Evolutionary conservation across 495 filamentous ascomycete genomes (phyloP).

Genomic region (Tuber brumale): DNA sequence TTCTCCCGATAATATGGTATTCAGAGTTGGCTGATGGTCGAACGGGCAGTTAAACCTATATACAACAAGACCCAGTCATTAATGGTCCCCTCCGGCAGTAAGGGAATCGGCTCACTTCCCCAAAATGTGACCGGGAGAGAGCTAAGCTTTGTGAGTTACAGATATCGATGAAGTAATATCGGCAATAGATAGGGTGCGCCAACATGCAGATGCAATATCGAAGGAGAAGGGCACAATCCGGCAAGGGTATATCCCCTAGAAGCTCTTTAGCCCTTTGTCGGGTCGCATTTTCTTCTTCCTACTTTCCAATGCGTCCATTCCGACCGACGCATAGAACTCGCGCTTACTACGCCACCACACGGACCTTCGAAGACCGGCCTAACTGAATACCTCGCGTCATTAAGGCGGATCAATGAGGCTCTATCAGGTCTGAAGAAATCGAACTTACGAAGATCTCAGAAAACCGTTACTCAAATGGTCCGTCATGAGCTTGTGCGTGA

Average conservation of each 20-base stretch:
- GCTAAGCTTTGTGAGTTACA: constrained; percentile 34
- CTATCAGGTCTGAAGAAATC: constrained; percentile 72
- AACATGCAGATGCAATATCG: constrained; percentile 78
- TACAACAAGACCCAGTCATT: no score
- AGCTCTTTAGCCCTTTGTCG: not conserved
- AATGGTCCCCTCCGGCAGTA: constrained; percentile 75
- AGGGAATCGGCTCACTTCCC: constrained; percentile 28
- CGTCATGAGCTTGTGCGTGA: not conserved
- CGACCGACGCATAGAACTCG: not conserved
- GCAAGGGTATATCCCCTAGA: constrained; percentile 54
- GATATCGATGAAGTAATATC: constrained; percentile 76
- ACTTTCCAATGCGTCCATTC: not conserved
- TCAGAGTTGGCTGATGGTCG: no score
- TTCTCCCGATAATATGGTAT: no score
- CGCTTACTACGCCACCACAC: not conserved
- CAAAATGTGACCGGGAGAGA: constrained; percentile 15
- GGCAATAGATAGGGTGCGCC: constrained; percentile 79
- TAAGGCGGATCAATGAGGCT: constrained; percentile 79
- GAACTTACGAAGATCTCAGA: constrained; percentile 84
- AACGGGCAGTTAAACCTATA: constrained; percentile 82
- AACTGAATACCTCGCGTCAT: constrained; percentile 75
- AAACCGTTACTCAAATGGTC: constrained; percentile 64
- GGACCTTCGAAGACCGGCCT: constrained; percentile 74
- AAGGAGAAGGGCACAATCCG: constrained; percentile 87
- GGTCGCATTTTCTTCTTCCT: not conserved